Evolutionary conservation across 208 protist species (phyloP), one percentile per base, ranked within the genome.

Genomic region (Leishmania mexicana): DNA sequence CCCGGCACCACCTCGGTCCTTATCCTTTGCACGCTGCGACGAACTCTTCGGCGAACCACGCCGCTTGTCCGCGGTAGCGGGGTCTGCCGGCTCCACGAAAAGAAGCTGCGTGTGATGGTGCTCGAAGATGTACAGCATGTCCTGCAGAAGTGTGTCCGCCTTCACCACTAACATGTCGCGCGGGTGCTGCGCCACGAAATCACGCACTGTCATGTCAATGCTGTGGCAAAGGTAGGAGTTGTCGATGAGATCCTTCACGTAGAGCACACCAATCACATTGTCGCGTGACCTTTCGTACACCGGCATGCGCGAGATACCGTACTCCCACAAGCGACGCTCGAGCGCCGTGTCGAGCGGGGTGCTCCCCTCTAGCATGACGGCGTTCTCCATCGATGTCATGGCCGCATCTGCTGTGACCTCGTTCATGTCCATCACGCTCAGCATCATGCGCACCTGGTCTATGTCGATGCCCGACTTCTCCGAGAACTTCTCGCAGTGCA

Each of bases 401-500:
- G 87, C 83, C 1, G 75, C 70, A 21, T 73, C 68, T 24, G 93
- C 87, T 8, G 86, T 90, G 2, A 81, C 78, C 65, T 95, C 94
- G 68, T 90, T 89, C 81, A 91, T 88, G 70, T 95, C 90, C 85
- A 97, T 84, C 47, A 88, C 92, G 57, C 90, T 89, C 38, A 94
- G 86, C 83, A 97, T 95, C 90, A 97, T 95, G 53, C 81, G 79
- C 84, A 91, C 81, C 83, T 97, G 89, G 64, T 92, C 87, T 76
- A 76, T 76, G 31, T 91, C 92, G 58, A 97, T 89, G 45, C 94
- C 94, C 6, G 84, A 89, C 62, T 92, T 86, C 68, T 92, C 84
- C 7, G 88, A 86, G 75, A 93, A 94, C 84, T 95, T 95, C 73
- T 95, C 92, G 76, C 84, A 94, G 82, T 97, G 88, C 80, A 97